These are phyloP conservation scores for Pyricularia pennisetigena DNA, from an alignment of 2,329 filamentous ascomycete species.

Conservation along the genomic window DNA sequence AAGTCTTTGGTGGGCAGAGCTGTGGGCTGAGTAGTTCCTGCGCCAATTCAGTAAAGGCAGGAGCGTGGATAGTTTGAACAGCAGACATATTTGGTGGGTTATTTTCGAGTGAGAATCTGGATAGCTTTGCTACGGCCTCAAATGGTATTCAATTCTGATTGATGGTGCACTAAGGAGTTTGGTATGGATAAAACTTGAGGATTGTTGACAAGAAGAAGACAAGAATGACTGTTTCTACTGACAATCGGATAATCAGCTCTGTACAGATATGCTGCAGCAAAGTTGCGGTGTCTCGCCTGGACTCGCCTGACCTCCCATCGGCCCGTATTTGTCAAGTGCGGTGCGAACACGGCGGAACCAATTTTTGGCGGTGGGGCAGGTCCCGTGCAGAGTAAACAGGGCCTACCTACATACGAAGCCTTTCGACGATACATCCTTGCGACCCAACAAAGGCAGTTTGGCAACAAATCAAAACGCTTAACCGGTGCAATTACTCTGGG, in stretches of 20 bases:
- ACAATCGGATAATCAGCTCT: background rate
- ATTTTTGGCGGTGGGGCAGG: background rate
- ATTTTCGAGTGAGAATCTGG: background rate
- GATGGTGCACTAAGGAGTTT: background rate
- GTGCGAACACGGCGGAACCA: background rate
- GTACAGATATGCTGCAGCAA: background rate
- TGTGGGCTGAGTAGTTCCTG: conserved; percentile 14
- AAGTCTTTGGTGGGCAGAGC: conserved; percentile 28
- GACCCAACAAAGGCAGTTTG: background rate
- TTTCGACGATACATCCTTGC: background rate
- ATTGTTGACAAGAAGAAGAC: background rate
- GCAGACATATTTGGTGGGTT: conserved; percentile 16
- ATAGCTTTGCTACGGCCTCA: background rate
- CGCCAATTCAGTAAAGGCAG: conserved; percentile 6
- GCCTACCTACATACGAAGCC: background rate
- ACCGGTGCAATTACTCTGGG: background rate
- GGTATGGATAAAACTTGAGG: background rate
- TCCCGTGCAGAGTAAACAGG: background rate
- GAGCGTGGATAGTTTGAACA: conserved; percentile 12
- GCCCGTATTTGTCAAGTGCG: background rate
- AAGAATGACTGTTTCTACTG: background rate
- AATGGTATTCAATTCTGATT: background rate
- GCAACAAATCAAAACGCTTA: background rate
- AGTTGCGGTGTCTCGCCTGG: background rate
- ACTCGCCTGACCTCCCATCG: background rate